phyloP scores from a whole-genome alignment of 1,284 basidiomycete species.

The Calocybe gambosa region DNA sequence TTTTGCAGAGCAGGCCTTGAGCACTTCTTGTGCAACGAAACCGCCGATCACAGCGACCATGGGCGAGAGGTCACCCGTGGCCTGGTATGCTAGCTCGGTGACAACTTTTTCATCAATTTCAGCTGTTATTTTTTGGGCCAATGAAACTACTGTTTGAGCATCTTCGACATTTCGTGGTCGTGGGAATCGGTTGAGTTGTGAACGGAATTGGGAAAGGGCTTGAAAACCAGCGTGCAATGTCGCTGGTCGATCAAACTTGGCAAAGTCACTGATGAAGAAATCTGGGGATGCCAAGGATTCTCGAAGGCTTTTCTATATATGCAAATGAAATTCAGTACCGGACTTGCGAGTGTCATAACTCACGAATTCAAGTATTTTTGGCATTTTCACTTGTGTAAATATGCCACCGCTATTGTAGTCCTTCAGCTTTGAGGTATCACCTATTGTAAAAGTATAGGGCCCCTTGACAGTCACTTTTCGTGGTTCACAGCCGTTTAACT shows the following conservation, averaged over 20 bases:
- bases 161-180: constrained; percentile 83
- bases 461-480: constrained; percentile 92
- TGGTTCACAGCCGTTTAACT: constrained; percentile 87
- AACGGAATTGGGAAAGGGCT: constrained; percentile 80
- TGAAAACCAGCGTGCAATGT: constrained; percentile 95
- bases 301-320: constrained; percentile 80
- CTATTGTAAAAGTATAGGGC: constrained; percentile 93
- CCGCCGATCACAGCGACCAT: constrained; percentile 94
- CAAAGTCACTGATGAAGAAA: constrained; percentile 94
- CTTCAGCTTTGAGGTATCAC: constrained; percentile 76
- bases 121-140: constrained; percentile 76
- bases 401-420: constrained; percentile 89
- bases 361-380: constrained; percentile 91
- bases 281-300: constrained; percentile 85
- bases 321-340: background rate
- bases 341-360: constrained; percentile 25
- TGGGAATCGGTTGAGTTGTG: constrained; percentile 69
- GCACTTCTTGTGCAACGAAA: constrained; percentile 96
- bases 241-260: constrained; percentile 92
- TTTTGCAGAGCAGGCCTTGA: constrained; percentile 97
- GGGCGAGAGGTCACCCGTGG: constrained; percentile 89
- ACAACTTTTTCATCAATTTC: constrained; percentile 81
- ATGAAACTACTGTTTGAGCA: constrained; percentile 62
- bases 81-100: constrained; percentile 87
- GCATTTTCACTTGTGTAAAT: constrained; percentile 99